Evolutionary conservation across 306 rosid genomes (phyloP).

Genomic region (Rubus parviflorus): DNA sequence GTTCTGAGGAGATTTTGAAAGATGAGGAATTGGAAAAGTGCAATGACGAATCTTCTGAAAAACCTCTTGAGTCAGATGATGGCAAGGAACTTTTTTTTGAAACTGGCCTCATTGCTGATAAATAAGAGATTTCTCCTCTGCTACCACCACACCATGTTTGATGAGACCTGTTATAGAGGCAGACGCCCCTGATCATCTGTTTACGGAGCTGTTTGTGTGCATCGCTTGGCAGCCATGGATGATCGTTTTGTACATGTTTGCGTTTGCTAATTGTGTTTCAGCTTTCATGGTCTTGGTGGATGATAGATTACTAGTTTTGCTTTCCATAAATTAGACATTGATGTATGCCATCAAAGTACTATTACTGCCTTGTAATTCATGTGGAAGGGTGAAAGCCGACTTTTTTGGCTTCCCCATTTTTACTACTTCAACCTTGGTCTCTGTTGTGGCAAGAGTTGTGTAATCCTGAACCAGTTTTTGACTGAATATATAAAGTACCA

Average conservation of each 20-base stretch:
- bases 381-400: conserved; percentile 52
- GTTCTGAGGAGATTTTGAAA: conserved; percentile 63
- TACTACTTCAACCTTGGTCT: conserved; percentile 28
- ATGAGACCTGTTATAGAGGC: conserved; percentile 12
- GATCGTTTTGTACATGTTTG: conserved; percentile 89
- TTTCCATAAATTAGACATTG: conserved; percentile 37
- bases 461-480: conserved; percentile 40
- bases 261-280: conserved; percentile 44
- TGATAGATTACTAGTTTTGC: conserved; percentile 46
- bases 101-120: conserved; percentile 47
- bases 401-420: conserved; percentile 63
- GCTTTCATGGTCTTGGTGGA: conserved; percentile 50
- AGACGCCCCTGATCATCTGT: conserved; percentile 71
- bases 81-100: conserved; percentile 45
- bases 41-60: conserved; percentile 28
- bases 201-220: conserved; percentile 76
- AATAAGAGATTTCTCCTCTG: conserved; percentile 29
- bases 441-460: conserved; percentile 35
- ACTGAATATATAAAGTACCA: conserved; percentile 29
- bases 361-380: conserved; percentile 32
- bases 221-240: conserved; percentile 86
- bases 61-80: conserved; percentile 34
- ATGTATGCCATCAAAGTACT: conserved; percentile 39
- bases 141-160: conserved; percentile 31
- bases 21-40: conserved; percentile 68